Conservation (phyloP, 805 yeast genomes). For the Metschnikowia cubensis region DNA sequence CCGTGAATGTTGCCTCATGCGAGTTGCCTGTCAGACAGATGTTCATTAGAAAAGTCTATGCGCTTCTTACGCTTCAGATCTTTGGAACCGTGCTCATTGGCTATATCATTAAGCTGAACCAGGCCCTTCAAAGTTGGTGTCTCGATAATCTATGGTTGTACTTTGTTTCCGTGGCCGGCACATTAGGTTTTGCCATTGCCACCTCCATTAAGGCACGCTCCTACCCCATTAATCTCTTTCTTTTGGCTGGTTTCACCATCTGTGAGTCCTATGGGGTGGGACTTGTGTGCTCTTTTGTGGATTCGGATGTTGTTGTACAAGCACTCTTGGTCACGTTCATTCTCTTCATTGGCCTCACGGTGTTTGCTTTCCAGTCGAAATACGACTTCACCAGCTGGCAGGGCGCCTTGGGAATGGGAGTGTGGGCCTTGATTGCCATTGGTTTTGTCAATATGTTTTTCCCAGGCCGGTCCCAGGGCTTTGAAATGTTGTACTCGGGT, state of each 20-base stretch:
- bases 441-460: slow-evolving; percentile 70
- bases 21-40: slow-evolving; percentile 69
- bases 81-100: slow-evolving; percentile 59
- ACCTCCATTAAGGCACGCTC: slow-evolving; percentile 59
- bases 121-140: slow-evolving; percentile 50
- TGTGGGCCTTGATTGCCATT: slow-evolving; percentile 68
- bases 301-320: slow-evolving; percentile 60
- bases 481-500: slow-evolving; percentile 64
- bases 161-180: slow-evolving; percentile 51
- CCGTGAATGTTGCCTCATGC: slow-evolving; percentile 73
- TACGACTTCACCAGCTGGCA: slow-evolving; percentile 72
- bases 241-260: slow-evolving; percentile 64
- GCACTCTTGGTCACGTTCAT: slow-evolving; percentile 67
- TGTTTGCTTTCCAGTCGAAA: slow-evolving; percentile 72
- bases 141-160: slow-evolving; percentile 55
- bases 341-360: slow-evolving; percentile 71
- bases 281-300: slow-evolving; percentile 57
- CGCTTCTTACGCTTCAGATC: slow-evolving; percentile 63
- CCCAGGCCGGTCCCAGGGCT: slow-evolving; percentile 46
- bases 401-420: slow-evolving; percentile 49
- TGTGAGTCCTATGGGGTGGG: slow-evolving; percentile 75
- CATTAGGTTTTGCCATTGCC: slow-evolving; percentile 62
- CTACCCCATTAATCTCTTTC: slow-evolving; percentile 62
- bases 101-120: slow-evolving; percentile 42
- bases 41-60: slow-evolving; percentile 76